Evolutionary conservation across 1,284 basidiomycete genomes (phyloP), one percentile per base, ranked within the genome.

Genomic region (Trametes polyzona): DNA sequence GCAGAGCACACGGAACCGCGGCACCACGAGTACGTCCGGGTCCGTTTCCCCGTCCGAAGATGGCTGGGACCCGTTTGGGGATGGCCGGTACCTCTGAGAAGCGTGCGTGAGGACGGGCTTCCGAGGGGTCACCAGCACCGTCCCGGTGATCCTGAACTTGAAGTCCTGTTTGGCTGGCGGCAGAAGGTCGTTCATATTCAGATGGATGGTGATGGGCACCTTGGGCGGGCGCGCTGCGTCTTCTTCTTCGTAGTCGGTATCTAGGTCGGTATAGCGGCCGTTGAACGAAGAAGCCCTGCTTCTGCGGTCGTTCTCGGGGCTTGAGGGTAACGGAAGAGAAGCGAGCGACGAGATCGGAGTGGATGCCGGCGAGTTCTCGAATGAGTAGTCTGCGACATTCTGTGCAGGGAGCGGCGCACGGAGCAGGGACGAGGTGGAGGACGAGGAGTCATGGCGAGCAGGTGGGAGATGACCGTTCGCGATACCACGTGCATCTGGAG

Each of bases 141-240:
- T 84, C 4, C 90, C 89, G 3, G 78, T 77, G 36, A 92, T 81
- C 12, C 74, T 80, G 68, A 92, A 88, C 3, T 78, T 80, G 65
- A 92, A 85, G 6, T 76, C 69, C 56, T 83, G 85, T 69, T 83
- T 86, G 27, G 80, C 73, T 3, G 87, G 82, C 1, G 83, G 80
- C n/a, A 83, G 73, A 14, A 92, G 74, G 40, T 91, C 87, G 65
- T 89, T 89, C 77, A 92, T 88, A 65, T 92, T 90, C 53, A 92
- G 65, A 67, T 91, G 89, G 4, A 92, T 71, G 0, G 88, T 90
- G 32, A 89, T 75, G 3, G 84, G 83, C n/a, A 76, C 73, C 16
- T 77, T 78, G 2, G 86, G 85, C 3, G 77, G 73, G 11, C 68
- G 71, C 23, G 70, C 63, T 7, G 54, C 55, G 17, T 57, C 59